Evolutionary conservation across 495 filamentous ascomycete species (phyloP).

Genomic region (Penicillium macrosclerotiorum): DNA sequence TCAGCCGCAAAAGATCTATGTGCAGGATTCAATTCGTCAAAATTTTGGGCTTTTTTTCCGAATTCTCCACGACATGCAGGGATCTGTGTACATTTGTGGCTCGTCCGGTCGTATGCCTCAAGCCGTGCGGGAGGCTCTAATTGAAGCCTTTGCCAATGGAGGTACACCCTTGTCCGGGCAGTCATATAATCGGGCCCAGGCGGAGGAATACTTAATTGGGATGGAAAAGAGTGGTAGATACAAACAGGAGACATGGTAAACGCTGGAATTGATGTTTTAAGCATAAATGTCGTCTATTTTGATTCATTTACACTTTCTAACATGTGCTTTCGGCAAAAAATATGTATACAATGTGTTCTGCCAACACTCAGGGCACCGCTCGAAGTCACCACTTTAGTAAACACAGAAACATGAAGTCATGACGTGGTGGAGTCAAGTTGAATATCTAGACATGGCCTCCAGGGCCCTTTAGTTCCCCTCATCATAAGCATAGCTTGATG

Average conservation of each 20-base stretch:
- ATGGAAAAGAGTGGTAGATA: slow-evolving; percentile 72
- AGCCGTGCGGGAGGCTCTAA: slow-evolving; percentile 77
- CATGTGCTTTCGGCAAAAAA: not conserved
- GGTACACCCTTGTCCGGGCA: slow-evolving; percentile 25
- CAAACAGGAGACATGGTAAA: slow-evolving; percentile 77
- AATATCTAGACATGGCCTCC: too few relatives aligned
- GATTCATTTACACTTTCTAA: not conserved
- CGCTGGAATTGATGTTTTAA: not conserved
- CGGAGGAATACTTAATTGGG: slow-evolving; percentile 54
- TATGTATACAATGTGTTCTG: not conserved
- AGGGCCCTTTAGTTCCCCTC: too few relatives aligned
- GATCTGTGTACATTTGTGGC: slow-evolving; percentile 76
- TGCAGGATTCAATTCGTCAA: slow-evolving; percentile 77
- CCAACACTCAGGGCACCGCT: too few relatives aligned
- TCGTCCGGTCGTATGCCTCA: slow-evolving; percentile 83
- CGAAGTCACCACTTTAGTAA: too few relatives aligned
- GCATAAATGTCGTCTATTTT: not conserved
- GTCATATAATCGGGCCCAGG: slow-evolving; percentile 41
- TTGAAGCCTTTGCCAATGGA: slow-evolving; percentile 60
- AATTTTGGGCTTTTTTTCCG: slow-evolving; percentile 56
- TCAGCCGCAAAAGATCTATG: slow-evolving; percentile 75
- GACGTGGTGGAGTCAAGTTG: too few relatives aligned
- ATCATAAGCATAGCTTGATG: too few relatives aligned
- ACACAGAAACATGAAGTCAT: too few relatives aligned
- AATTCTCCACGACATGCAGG: slow-evolving; percentile 51